Conservation (phyloP, 139 green algal genomes). For the Picochlorum costavermella region DNA sequence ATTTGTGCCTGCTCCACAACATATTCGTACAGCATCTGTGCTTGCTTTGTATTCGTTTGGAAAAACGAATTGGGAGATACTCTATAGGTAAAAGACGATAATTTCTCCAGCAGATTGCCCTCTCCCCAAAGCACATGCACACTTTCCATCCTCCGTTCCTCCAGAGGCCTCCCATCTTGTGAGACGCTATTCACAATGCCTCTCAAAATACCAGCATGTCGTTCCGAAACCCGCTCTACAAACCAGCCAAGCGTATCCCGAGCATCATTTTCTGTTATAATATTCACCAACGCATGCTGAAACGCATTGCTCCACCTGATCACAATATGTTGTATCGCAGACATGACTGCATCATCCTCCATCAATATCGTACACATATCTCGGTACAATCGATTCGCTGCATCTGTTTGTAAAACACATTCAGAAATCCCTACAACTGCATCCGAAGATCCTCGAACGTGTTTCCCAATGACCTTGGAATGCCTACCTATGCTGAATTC, state of each 20-base stretch:
- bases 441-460: not conserved
- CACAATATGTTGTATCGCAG: conserved; percentile 33
- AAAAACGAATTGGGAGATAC: conserved; percentile 77
- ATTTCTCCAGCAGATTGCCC: conserved; percentile 24
- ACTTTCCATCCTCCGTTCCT: not conserved
- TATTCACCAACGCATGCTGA: conserved; percentile 15
- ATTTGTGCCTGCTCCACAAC: conserved; percentile 30
- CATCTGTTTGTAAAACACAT: not conserved
- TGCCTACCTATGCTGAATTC: not conserved
- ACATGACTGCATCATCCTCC: not conserved
- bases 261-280: conserved; percentile 20
- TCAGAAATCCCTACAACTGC: not conserved
- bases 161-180: conserved; percentile 4
- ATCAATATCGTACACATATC: not conserved
- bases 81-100: conserved; percentile 57
- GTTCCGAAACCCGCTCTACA: conserved; percentile 10
- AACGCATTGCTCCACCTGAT: conserved; percentile 25
- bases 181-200: conserved; percentile 44
- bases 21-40: conserved; percentile 56
- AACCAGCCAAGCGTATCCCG: conserved; percentile 19
- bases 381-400: not conserved
- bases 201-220: not conserved
- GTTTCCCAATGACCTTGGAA: not conserved
- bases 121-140: conserved; percentile 19
- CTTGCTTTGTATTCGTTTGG: conserved; percentile 77